A percentile compares a stretch with the other conserved stretches of the same genome.
phyloP scores from a whole-genome alignment of 2,329 filamentous ascomycete genomes.

The Trichoderma koningii region DNA sequence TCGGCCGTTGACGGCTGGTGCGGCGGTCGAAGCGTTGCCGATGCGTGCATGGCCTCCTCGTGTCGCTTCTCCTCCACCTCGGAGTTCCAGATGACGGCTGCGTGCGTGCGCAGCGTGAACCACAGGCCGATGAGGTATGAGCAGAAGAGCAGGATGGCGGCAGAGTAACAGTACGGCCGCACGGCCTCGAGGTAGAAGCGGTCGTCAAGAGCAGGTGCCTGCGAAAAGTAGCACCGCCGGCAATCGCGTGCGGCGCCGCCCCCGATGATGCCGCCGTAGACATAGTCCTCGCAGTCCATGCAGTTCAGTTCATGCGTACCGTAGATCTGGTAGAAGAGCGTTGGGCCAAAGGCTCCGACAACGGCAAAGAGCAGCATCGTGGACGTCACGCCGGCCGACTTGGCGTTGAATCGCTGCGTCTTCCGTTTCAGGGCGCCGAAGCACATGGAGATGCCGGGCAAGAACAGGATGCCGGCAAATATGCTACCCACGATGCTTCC shows the following conservation, averaged over 20 bases:
- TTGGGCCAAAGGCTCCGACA: constrained; percentile 92
- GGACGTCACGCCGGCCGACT: constrained; percentile 92
- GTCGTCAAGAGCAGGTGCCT: constrained; percentile 80
- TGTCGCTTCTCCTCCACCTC: constrained; percentile 77
- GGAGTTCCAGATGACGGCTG: constrained; percentile 93
- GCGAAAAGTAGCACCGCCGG: constrained; percentile 90
- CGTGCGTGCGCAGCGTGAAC: constrained; percentile 94
- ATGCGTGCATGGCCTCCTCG: constrained; percentile 51
- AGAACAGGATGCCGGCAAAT: constrained; percentile 91
- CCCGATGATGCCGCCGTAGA: constrained; percentile 36
- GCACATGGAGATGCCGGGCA: constrained; percentile 96
- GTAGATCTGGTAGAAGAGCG: constrained; percentile 97
- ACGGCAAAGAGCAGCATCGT: constrained; percentile 97
- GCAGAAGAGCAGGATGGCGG: constrained; percentile 80
- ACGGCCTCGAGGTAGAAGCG: constrained; percentile 89
- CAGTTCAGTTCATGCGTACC: constrained; percentile 96
- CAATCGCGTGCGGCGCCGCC: constrained; percentile 67
- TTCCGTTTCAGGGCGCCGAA: constrained; percentile 97
- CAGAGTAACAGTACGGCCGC: constrained; percentile 88
- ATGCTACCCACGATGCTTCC: constrained; percentile 98
- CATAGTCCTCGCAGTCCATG: constrained; percentile 59
- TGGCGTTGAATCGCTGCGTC: constrained; percentile 96
- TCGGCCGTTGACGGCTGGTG: constrained; percentile 47
- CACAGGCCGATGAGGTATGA: constrained; percentile 92
- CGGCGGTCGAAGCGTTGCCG: constrained; percentile 38